A percentile compares a stretch with the other conserved stretches of the same genome.
Conservation (phyloP, 2,329 filamentous ascomycete genomes). For the Geosmithia flava region DNA sequence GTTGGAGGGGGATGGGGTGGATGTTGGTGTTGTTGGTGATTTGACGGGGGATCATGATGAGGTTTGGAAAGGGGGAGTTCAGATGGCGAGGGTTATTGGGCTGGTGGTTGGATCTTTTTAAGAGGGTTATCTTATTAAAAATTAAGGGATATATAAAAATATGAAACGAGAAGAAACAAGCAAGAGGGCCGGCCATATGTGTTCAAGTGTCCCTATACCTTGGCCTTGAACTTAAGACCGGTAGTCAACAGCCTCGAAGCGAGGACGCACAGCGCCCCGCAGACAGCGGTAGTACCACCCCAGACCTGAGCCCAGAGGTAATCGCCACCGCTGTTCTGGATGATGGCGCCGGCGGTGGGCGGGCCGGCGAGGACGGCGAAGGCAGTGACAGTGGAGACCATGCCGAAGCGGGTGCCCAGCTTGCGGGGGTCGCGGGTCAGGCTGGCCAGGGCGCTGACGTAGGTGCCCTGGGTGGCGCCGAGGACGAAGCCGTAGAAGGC, state of each 20-base stretch:
- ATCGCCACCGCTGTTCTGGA: constrained; percentile 23
- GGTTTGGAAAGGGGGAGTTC: constrained; percentile 47
- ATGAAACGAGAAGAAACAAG: not conserved
- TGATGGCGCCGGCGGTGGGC: constrained; percentile 30
- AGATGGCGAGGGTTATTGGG: constrained; percentile 28
- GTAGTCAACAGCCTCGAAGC: constrained; percentile 20
- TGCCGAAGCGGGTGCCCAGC: constrained; percentile 32
- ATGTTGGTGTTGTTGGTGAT: constrained; percentile 20
- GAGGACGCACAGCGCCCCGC: constrained; percentile 16
- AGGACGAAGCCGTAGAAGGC: constrained; percentile 30
- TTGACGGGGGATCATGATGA: constrained; percentile 49
- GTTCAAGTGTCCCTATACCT: too few species aligned
- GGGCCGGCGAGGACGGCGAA: constrained; percentile 31
- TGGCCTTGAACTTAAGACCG: constrained; percentile 20
- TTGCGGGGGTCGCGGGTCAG: constrained; percentile 27
- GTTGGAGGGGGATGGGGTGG: constrained; percentile 26
- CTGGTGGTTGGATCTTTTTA: constrained; percentile 16
- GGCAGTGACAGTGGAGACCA: constrained; percentile 27
- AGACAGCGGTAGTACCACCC: constrained; percentile 26
- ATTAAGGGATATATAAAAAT: not conserved
- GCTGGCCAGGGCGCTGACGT: constrained; percentile 25
- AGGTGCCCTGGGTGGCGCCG: constrained; percentile 28
- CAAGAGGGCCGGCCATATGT: too few species aligned
- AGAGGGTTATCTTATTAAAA: not conserved
- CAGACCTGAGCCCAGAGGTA: constrained; percentile 33